Base-by-base conservation (phyloP, 2,329 filamentous ascomycete species). In the Pseudopyricularia cyperi region DNA sequence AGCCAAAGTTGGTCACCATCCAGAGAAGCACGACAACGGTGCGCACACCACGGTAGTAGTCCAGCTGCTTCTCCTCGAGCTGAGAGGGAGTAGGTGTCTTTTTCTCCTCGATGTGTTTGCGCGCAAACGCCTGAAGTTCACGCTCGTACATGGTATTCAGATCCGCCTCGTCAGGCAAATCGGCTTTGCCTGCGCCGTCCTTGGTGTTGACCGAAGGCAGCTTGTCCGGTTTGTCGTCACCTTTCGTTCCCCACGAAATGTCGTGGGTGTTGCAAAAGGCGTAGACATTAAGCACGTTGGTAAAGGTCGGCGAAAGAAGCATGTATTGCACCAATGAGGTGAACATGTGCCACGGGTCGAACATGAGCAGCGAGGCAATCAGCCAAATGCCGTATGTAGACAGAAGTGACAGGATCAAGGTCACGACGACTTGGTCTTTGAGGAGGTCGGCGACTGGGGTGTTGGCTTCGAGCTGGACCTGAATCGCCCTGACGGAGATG, bases 291-390 rank as follows among this genome's bases (percentile, higher is more conserved):
- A 98, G 82, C 54, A 97, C 90, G 69, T 97, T 98, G 72, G 94
- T 94, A 71, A 95, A 98, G 0, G 90, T 95, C 0, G 93, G 93
- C 0, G 90, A 95, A 53, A 98, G 77, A 42, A 97, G 80, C 60
- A 97, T 82, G 67, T 98, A 98, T 77, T 97, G 93, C 48, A 89
- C 67, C 68, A 97, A 89, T 53, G 85, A 83, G n/a, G 93, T 97
- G 66, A 95, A 77, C 89, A 98, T 97, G 71, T 98, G 93, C 91
- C 93, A 98, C 4, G 93, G 93, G 66, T 98, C 93, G 67, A 97
- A 82, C 82, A 97, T 97, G 59, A 98, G 74, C 58, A 98, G 75
- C 8, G 89, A 95, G 0, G 89, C 86, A 50, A 98, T 70, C 54
- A 97, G 78, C 85, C 90, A 98, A 62, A 98, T 83, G 56, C 94